A percentile compares a stretch with the other conserved stretches of the same genome.
These are phyloP conservation scores for Pseudogymnoascus sp. DNA, from an alignment of 2,329 filamentous ascomycete genomes.

Conservation along the genomic window DNA sequence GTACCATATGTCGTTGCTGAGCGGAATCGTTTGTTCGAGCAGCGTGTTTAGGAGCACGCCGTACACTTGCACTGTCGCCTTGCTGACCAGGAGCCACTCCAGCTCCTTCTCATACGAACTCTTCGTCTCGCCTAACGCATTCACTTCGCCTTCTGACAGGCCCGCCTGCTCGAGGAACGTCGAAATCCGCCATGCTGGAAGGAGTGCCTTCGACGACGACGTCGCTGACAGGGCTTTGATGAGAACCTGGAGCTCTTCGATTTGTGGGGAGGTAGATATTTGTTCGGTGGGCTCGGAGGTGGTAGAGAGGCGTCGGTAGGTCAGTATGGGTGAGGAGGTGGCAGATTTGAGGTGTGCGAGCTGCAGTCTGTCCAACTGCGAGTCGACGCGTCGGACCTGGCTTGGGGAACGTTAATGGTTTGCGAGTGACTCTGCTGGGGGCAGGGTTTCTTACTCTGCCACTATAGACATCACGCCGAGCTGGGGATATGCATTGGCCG, in stretches of 20 bases:
- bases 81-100: conserved; percentile 84
- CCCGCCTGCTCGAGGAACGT: conserved; percentile 55
- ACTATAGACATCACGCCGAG: conserved; percentile 36
- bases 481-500: background rate
- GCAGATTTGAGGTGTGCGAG: conserved; percentile 34
- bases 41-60: conserved; percentile 70
- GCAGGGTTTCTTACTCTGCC: conserved; percentile 32
- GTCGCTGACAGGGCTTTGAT: conserved; percentile 64
- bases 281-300: conserved; percentile 18
- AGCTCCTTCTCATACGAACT: conserved; percentile 64
- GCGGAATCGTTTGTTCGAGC: conserved; percentile 70
- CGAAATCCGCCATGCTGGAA: conserved; percentile 53
- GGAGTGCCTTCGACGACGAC: conserved; percentile 52
- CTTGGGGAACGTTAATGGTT: conserved; percentile 13
- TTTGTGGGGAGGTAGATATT: conserved; percentile 39
- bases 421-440: conserved; percentile 8
- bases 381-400: conserved; percentile 55
- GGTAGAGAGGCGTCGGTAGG: conserved; percentile 25
- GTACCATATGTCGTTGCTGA: conserved; percentile 87
- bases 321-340: conserved; percentile 18
- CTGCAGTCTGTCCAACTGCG: conserved; percentile 56
- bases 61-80: conserved; percentile 86
- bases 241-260: conserved; percentile 57
- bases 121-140: conserved; percentile 28
- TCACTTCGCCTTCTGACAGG: conserved; percentile 38